A percentile compares a stretch with the other conserved stretches of the same genome.
Evolutionary conservation across 1,139 yeast species (phyloP).

Genomic region (Geotrichum siamense): DNA sequence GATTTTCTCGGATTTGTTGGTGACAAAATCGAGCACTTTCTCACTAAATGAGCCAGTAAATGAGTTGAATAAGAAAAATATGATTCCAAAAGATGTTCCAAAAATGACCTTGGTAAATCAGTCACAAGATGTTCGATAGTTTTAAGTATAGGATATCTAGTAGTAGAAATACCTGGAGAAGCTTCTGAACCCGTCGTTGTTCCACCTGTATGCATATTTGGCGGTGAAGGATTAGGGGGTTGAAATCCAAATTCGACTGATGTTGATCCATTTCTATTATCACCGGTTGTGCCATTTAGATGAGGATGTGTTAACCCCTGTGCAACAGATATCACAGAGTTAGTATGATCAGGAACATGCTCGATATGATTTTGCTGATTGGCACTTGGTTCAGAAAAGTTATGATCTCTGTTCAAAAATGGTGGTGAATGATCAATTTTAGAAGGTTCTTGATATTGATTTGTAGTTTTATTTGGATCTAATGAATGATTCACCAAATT

Average conservation of each 20-base stretch:
- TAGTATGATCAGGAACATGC: too few species aligned
- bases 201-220: background rate
- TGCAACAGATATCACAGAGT: background rate
- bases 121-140: constrained; percentile 22
- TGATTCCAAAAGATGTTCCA: constrained; percentile 19
- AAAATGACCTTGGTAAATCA: constrained; percentile 9
- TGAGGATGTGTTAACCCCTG: background rate
- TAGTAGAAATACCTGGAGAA: background rate
- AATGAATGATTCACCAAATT: constrained; percentile 12
- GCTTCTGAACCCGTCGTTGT: constrained; percentile 1
- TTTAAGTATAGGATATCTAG: constrained; percentile 28
- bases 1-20: constrained; percentile 29
- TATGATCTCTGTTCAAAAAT: constrained; percentile 5
- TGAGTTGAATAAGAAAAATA: constrained; percentile 24
- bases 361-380: background rate
- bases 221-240: background rate
- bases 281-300: background rate
- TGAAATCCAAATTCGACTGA: constrained; percentile 3
- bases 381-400: constrained; percentile 3
- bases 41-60: constrained; percentile 23
- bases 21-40: constrained; percentile 21
- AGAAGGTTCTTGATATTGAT: constrained; percentile 1
- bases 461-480: background rate
- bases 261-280: background rate
- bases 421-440: constrained; percentile 1